Evolutionary conservation across 2,329 filamentous ascomycete species (phyloP).

Genomic region (Scedosporium apiospermum): DNA sequence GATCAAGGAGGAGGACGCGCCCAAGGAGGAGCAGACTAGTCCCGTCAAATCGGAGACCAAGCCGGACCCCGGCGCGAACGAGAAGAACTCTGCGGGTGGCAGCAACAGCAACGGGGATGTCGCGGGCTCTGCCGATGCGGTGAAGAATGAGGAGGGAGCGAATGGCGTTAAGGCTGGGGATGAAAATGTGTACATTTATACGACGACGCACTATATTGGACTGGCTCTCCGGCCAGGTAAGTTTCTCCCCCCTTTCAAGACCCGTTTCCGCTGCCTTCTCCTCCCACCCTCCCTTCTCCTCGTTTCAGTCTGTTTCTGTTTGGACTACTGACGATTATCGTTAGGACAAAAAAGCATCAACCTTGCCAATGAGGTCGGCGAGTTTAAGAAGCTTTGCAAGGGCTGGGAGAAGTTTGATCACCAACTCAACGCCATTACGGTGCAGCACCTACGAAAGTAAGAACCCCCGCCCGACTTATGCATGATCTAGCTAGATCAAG

Average conservation of each 20-base stretch:
- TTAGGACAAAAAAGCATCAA: constrained; percentile 62
- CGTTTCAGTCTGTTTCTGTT: neutral
- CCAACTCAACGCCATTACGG: constrained; percentile 66
- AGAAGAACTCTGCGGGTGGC: constrained; percentile 16
- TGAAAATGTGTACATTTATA: constrained; percentile 48
- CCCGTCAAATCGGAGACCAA: constrained; percentile 35
- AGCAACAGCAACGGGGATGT: constrained; percentile 33
- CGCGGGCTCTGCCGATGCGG: constrained; percentile 26
- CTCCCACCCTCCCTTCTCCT: neutral
- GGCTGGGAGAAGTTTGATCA: constrained; percentile 66
- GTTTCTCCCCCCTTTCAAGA: constrained; percentile 16
- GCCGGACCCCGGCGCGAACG: constrained; percentile 20
- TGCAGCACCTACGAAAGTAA: constrained; percentile 82
- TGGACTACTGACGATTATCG: too few species aligned
- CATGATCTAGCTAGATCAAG: constrained; percentile 10
- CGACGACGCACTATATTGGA: constrained; percentile 90
- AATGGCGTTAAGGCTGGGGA: constrained; percentile 15
- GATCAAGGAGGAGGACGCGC: constrained; percentile 25
- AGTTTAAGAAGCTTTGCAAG: constrained; percentile 77
- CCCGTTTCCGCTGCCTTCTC: neutral
- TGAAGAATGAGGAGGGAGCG: constrained; percentile 1
- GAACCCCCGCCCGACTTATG: constrained; percentile 22
- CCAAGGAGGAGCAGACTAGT: constrained; percentile 33
- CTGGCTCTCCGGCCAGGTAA: constrained; percentile 68
- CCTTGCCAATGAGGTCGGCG: constrained; percentile 70